Conservation (phyloP, 257 asterid genomes). For the Ehretia macrophylla region DNA sequence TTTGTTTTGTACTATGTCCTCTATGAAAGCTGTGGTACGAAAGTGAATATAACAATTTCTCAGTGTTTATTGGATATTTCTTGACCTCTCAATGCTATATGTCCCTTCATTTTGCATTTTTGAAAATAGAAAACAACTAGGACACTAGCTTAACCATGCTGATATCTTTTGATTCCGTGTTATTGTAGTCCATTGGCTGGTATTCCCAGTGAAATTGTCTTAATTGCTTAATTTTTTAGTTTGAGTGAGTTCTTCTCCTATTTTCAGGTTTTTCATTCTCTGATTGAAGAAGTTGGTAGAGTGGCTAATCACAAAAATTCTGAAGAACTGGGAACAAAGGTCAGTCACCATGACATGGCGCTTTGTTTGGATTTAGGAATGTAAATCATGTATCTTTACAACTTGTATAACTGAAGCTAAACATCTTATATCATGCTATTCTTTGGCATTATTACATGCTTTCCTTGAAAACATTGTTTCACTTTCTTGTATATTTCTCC, state of each 20-base stretch:
- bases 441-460: no score
- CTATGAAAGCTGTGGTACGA: background rate
- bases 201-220: conserved; percentile 4
- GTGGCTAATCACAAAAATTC: conserved; percentile 25
- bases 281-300: conserved; percentile 54
- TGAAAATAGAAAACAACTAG: no score
- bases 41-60: background rate
- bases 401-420: background rate
- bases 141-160: background rate
- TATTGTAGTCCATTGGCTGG: background rate
- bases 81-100: no score
- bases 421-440: background rate
- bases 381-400: background rate
- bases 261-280: conserved; percentile 69
- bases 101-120: no score
- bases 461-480: no score
- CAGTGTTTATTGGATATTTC: no score
- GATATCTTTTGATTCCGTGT: no score
- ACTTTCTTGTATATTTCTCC: no score
- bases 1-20: background rate
- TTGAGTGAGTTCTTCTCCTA: conserved; percentile 13
- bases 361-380: background rate
- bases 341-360: conserved; percentile 19
- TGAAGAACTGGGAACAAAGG: conserved; percentile 39
- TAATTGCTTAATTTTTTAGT: conserved; percentile 11